These are phyloP conservation scores for Xylaria cubensis DNA, from an alignment of 495 filamentous ascomycete species.

Conservation along the genomic window DNA sequence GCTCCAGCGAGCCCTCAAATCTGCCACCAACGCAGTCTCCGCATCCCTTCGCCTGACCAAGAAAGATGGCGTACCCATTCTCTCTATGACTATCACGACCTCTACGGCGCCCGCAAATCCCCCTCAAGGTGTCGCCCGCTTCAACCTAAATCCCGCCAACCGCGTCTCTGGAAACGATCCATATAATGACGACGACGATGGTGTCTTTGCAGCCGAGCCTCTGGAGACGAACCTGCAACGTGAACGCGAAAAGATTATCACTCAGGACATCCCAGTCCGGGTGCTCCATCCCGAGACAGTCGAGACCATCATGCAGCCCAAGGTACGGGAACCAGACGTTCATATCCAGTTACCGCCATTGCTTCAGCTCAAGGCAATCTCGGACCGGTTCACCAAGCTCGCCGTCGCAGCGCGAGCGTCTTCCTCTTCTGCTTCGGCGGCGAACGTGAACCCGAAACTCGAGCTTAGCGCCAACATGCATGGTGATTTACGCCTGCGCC, in stretches of 20 bases:
- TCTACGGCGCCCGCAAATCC: constrained; percentile 52
- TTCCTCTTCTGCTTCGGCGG: constrained; percentile 27
- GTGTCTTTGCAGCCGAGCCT: constrained; percentile 54
- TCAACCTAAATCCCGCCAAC: constrained; percentile 31
- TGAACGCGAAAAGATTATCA: constrained; percentile 84
- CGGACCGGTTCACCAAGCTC: constrained; percentile 90
- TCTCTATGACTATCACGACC: constrained; percentile 83
- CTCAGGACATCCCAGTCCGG: constrained; percentile 94
- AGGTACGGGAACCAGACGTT: constrained; percentile 88
- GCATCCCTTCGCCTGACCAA: constrained; percentile 90
- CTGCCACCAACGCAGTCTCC: constrained; percentile 74
- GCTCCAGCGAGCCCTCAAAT: constrained; percentile 85
- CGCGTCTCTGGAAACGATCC: constrained; percentile 31
- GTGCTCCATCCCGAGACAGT: constrained; percentile 82
- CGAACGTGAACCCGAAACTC: constrained; percentile 60
- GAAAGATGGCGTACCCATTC: constrained; percentile 81
- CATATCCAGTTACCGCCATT: constrained; percentile 89
- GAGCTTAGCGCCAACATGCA: constrained; percentile 89
- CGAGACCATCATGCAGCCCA: constrained; percentile 86
- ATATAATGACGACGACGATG: constrained; percentile 44
- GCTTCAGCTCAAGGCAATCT: constrained; percentile 84
- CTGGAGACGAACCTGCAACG: constrained; percentile 57
- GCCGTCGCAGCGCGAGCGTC: constrained; percentile 48
- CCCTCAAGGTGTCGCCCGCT: constrained; percentile 35
- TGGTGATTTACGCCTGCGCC: constrained; percentile 76